Evolutionary conservation across 1,284 basidiomycete species (phyloP), one percentile per base, ranked within the genome.

Genomic region (Anthracocystis walkeri): DNA sequence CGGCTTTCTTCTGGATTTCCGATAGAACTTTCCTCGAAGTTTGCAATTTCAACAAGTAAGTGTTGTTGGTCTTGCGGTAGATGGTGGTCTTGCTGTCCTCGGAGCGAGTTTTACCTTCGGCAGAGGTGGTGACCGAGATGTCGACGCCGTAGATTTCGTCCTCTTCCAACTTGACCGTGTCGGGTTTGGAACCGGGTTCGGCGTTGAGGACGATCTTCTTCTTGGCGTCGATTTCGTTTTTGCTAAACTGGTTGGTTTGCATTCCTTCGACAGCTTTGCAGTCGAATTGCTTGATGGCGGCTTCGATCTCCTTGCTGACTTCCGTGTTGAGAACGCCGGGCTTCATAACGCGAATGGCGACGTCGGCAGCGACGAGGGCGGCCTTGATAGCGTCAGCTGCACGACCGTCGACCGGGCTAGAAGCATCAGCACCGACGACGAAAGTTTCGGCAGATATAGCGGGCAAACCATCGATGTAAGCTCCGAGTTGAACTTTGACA

Each of bases 21-120:
- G 92, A 92, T 87, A 97, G 97, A 51, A 97, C 92, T 35, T 92
- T 90, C 79, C 96, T 92, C 57, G 95, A 95, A 60, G 93, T 96
- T 88, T 96, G 97, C 91, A 97, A 92, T 89, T 98, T 99, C 83
- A 98, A 90, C 86, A 95, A 93, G 88, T 98, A 99, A 56, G 93
- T 96, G 48, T 78, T 69, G 90, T 79, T 90, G 84, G 93, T 93
- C 77, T 93, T 91, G 87, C 97, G 94, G 89, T 93, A 97, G 85
- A 99, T 91, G 42, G 93, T 93, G 55, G 95, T 97, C 84, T 93
- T 90, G 42, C 93, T 90, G 81, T 94, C 92, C 86, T 96, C 93
- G 45, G 91, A 81, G 65, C 93, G 92, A 65, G 94, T 92, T 68
- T 84, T 84, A 56, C 78, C 82, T 25, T 82, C 80, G 33, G 80